Conservation (phyloP, 352 stramenopile genomes). For the Lagenidium giganteum region DNA sequence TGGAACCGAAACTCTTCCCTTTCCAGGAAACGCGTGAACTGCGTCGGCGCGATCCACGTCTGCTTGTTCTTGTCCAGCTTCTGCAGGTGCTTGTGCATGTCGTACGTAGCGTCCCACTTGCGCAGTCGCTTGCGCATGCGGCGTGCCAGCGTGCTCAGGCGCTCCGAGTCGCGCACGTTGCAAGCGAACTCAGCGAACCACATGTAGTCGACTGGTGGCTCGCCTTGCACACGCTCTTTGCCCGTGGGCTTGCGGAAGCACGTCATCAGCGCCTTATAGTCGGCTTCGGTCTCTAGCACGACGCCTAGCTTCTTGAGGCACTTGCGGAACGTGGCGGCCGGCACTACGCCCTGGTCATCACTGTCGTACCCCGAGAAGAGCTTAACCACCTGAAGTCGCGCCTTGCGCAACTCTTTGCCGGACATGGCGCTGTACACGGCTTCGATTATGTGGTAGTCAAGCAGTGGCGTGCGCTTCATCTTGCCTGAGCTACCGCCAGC, state of each 20-base stretch:
- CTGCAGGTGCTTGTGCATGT: slow-evolving; percentile 30
- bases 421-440: slow-evolving; percentile 44
- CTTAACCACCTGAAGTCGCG: slow-evolving; percentile 31
- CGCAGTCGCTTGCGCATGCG: slow-evolving; percentile 38
- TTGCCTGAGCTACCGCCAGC: no score
- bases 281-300: slow-evolving; percentile 24
- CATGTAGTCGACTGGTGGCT: slow-evolving; percentile 43
- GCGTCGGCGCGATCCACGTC: slow-evolving; percentile 41
- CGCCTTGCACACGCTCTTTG: background rate
- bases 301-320: slow-evolving; percentile 52
- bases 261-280: slow-evolving; percentile 27
- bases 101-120: slow-evolving; percentile 50
- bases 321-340: slow-evolving; percentile 43
- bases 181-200: slow-evolving; percentile 64
- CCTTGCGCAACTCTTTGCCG: slow-evolving; percentile 32
- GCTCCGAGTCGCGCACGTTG: slow-evolving; percentile 60
- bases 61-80: slow-evolving; percentile 55
- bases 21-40: slow-evolving; percentile 23
- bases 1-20: slow-evolving; percentile 31
- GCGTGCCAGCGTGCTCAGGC: slow-evolving; percentile 41
- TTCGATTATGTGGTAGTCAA: slow-evolving; percentile 40
- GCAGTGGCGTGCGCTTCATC: slow-evolving; percentile 47
- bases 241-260: slow-evolving; percentile 33
- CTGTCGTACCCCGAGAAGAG: slow-evolving; percentile 52
- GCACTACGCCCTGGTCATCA: slow-evolving; percentile 25